phyloP scores from a whole-genome alignment of 1,284 basidiomycete species.

The Moesziomyces antarcticus region DNA sequence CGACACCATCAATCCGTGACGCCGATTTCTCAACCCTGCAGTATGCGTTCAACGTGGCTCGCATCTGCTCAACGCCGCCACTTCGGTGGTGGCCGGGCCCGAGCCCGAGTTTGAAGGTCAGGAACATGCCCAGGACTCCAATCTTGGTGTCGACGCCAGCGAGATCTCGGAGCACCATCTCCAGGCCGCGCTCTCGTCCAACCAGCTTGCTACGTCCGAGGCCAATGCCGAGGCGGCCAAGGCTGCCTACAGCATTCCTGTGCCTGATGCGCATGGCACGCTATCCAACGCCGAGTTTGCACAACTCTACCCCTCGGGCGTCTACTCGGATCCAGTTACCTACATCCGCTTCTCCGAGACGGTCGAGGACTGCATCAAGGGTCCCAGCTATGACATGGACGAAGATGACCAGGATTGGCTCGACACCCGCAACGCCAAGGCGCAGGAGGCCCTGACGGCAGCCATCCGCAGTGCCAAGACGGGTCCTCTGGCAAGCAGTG shows the following conservation, averaged over 20 bases:
- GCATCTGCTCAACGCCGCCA: slow-evolving; percentile 55
- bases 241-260: slow-evolving; percentile 66
- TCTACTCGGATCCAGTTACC: slow-evolving; percentile 70
- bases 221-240: slow-evolving; percentile 34
- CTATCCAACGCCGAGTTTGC: slow-evolving; percentile 53
- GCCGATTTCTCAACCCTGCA: slow-evolving; percentile 5
- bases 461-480: slow-evolving; percentile 78
- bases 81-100: slow-evolving; percentile 56
- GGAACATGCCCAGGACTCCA: slow-evolving; percentile 59
- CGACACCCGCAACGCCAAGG: slow-evolving; percentile 87
- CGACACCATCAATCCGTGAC: slow-evolving; percentile 3
- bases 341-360: slow-evolving; percentile 89
- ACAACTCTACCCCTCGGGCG: slow-evolving; percentile 59
- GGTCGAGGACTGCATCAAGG: slow-evolving; percentile 79
- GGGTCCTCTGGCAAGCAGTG: slow-evolving; percentile 24
- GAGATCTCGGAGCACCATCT: slow-evolving; percentile 66
- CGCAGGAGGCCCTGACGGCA: slow-evolving; percentile 84
- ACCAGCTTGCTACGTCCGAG: slow-evolving; percentile 59
- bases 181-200: slow-evolving; percentile 66
- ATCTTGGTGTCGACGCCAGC: slow-evolving; percentile 61
- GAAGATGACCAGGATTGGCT: slow-evolving; percentile 96
- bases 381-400: slow-evolving; percentile 90
- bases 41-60: slow-evolving; percentile 60
- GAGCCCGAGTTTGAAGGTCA: slow-evolving; percentile 61
- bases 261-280: slow-evolving; percentile 60